Evolutionary conservation across 2,329 filamentous ascomycete genomes (phyloP).

Genomic region (Venturia oleaginea): DNA sequence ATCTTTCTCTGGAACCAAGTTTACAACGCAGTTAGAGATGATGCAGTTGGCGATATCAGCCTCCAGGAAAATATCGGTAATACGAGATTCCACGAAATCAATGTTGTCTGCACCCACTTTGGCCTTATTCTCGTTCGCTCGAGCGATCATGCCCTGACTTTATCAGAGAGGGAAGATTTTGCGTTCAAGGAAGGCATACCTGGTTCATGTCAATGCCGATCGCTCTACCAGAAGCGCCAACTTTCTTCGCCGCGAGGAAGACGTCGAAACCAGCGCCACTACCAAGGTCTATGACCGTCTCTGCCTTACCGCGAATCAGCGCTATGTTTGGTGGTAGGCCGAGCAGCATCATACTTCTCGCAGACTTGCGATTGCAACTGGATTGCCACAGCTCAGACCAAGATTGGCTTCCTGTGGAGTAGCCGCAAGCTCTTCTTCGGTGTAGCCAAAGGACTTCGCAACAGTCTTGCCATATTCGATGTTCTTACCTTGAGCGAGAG

Average conservation of each 20-base stretch:
- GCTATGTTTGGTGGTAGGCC: neutral
- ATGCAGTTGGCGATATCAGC: slow-evolving; percentile 42
- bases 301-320: slow-evolving; percentile 32
- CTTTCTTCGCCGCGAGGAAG: slow-evolving; percentile 43
- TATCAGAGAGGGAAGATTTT: neutral
- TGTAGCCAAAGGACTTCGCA: slow-evolving; percentile 46
- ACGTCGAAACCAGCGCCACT: slow-evolving; percentile 50
- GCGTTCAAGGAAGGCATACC: slow-evolving; percentile 23
- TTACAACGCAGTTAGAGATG: slow-evolving; percentile 49
- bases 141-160: slow-evolving; percentile 46
- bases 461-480: slow-evolving; percentile 21
- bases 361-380: slow-evolving; percentile 40
- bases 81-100: slow-evolving; percentile 41
- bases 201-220: slow-evolving; percentile 55
- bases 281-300: slow-evolving; percentile 50
- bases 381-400: slow-evolving; percentile 47
- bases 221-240: slow-evolving; percentile 39
- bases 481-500: slow-evolving; percentile 4
- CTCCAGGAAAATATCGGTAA: slow-evolving; percentile 42
- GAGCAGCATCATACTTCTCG: slow-evolving; percentile 28
- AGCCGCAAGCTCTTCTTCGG: slow-evolving; percentile 36
- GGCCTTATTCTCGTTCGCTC: slow-evolving; percentile 38
- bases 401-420: slow-evolving; percentile 43
- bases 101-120: slow-evolving; percentile 35
- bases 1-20: slow-evolving; percentile 21